A percentile compares a stretch with the other conserved stretches of the same genome.
Evolutionary conservation across 148 eudicot genomes (phyloP).

Genomic region (Rhododendron henanense): DNA sequence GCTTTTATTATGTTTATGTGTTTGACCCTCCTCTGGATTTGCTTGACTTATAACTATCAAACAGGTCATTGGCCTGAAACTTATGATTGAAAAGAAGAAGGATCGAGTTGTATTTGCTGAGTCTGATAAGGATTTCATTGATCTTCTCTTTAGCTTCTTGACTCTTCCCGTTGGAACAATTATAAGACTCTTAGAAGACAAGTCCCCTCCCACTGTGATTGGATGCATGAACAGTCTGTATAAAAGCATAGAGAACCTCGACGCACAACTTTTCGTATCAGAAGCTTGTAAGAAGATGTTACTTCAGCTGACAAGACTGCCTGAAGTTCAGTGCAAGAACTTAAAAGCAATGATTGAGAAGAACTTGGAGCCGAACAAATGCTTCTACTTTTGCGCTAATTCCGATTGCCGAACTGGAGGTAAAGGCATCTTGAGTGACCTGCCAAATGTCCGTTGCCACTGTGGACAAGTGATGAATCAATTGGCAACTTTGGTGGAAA

Average conservation of each 20-base stretch:
- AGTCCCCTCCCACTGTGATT: background rate
- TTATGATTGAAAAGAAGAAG: background rate
- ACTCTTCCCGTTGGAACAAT: background rate
- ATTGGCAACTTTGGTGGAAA: background rate
- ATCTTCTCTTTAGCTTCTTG: background rate
- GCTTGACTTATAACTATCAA: background rate
- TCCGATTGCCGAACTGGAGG: background rate
- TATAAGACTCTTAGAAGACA: background rate
- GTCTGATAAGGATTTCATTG: background rate
- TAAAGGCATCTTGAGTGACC: background rate
- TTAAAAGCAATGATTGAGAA: background rate
- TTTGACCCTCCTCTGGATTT: background rate
- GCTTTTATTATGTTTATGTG: background rate
- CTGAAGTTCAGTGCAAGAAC: background rate
- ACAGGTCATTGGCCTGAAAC: background rate
- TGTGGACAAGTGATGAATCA: background rate
- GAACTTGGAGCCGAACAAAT: background rate
- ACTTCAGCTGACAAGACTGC: background rate
- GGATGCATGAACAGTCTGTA: background rate
- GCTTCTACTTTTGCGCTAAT: background rate
- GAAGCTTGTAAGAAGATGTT: slow-evolving; percentile 1
- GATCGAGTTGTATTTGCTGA: background rate
- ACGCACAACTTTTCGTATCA: background rate
- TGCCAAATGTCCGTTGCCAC: background rate
- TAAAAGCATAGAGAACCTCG: background rate